Conservation (phyloP, 805 yeast species). For the Saccharomycopsis sp. region DNA sequence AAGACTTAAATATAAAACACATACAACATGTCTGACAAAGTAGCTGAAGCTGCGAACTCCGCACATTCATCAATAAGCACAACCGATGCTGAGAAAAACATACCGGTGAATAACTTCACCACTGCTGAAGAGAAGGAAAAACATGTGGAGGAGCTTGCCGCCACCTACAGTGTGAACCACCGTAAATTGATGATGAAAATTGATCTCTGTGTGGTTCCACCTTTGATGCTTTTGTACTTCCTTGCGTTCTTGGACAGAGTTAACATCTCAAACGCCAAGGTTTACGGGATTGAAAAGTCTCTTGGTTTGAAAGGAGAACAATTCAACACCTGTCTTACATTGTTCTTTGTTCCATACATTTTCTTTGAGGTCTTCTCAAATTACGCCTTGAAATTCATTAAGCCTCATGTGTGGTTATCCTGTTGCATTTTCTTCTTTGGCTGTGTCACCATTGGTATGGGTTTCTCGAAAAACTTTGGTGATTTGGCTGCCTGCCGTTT, state of each 20-base stretch:
- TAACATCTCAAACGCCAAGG: slow-evolving; percentile 74
- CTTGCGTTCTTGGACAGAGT: slow-evolving; percentile 77
- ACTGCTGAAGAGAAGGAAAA: neutral
- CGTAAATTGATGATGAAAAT: slow-evolving; percentile 52
- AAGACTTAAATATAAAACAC: neutral
- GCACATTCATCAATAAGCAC: neutral
- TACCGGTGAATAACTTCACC: neutral
- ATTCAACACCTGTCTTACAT: slow-evolving; percentile 57
- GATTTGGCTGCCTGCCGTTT: slow-evolving; percentile 57
- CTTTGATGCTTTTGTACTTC: slow-evolving; percentile 62
- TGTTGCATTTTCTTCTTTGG: slow-evolving; percentile 58
- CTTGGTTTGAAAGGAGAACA: slow-evolving; percentile 50
- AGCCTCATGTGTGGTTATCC: slow-evolving; percentile 62
- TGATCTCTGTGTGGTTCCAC: slow-evolving; percentile 59
- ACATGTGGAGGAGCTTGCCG: slow-evolving; percentile 23
- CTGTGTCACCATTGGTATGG: slow-evolving; percentile 57
- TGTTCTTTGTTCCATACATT: slow-evolving; percentile 68
- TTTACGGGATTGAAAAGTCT: slow-evolving; percentile 58
- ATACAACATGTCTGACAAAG: neutral
- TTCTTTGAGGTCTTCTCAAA: slow-evolving; percentile 61
- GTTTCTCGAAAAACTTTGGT: slow-evolving; percentile 52
- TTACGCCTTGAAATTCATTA: slow-evolving; percentile 48
- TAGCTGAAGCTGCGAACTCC: neutral
- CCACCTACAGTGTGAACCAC: slow-evolving; percentile 42
- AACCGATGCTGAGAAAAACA: neutral